Percentiles rank a stretch among this genome's conserved stretches.
Conservation (phyloP, 345 rosid species). For the Lepidium sativum region DNA sequence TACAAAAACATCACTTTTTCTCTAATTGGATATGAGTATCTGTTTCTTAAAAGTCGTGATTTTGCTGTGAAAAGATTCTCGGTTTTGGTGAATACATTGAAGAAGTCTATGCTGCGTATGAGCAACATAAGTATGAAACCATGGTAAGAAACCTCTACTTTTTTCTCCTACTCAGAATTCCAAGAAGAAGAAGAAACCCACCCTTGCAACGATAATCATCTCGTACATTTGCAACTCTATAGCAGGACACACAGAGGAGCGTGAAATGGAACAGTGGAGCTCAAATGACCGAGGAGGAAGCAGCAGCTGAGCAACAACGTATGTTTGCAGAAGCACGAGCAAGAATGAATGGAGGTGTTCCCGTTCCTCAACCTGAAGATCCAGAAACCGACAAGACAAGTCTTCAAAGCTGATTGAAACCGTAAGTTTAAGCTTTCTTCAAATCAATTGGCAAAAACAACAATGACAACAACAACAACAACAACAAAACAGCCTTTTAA, state of each 20-base stretch:
- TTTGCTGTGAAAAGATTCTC: conserved; percentile 49
- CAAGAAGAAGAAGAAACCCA: background rate
- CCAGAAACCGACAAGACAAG: conserved; percentile 50
- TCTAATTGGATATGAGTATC: background rate
- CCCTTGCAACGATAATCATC: background rate
- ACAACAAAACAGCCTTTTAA: background rate
- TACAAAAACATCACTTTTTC: background rate
- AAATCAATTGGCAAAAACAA: background rate
- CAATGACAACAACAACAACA: background rate
- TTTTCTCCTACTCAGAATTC: background rate
- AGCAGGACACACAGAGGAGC: conserved; percentile 90
- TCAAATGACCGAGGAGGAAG: conserved; percentile 95
- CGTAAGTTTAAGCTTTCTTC: background rate
- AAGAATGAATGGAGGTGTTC: conserved; percentile 81
- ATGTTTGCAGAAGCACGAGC: conserved; percentile 99
- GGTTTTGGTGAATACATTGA: conserved; percentile 98
- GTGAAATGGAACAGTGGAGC: conserved; percentile 86
- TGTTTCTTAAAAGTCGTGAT: background rate
- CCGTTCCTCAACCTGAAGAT: conserved; percentile 46
- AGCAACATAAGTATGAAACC: conserved; percentile 92
- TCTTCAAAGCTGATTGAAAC: conserved; percentile 49
- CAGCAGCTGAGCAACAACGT: conserved; percentile 96
- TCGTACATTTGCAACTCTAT: conserved; percentile 19
- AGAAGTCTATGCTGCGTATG: conserved; percentile 96
- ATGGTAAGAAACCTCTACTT: conserved; percentile 43